Base-by-base conservation (phyloP, 352 stramenopile genomes). In the Globisporangium canariense region DNA sequence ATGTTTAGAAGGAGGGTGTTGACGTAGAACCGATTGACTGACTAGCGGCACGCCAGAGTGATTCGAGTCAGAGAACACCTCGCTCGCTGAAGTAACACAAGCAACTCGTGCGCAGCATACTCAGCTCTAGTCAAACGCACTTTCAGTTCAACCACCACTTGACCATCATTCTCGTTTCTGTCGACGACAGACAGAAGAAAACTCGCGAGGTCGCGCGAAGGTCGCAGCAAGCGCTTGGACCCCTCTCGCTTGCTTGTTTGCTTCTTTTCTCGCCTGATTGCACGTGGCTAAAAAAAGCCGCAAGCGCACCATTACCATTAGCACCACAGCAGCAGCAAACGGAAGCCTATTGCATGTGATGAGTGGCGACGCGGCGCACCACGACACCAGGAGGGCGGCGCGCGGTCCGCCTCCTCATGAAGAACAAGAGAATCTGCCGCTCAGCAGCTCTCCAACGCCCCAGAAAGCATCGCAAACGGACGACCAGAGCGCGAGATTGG, bases 221-320 rank as follows among this genome's bases (percentile, higher is more conserved):
- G 57, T 63, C 45, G 57, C 41, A 11, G 13, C 22, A 55, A 45
- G 9, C 9, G 9, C 9, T 18, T 28, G 13, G 18, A 32, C 36
- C 53, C 28, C 53, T 47, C 32, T 30, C 50, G 16, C 25, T 52
- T 28, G 2, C 25, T 1, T 28, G 25, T 28, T 28, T 28, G 25
- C 25, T 28, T 28, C 22, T 32, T 30, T 9, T 28, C n/a, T 28
- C 49, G 30, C 28, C 52, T 60, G 14, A 22, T 49, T 60, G 54
- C 34, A 47, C 54, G n/a, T 47, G 54, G 54, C 54, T 60, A 47
- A 18, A 60, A 60, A 60, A 60, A 60, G 54, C 34, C 34, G 1
- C 20, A 13, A 5, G 4, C 25, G 13, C 25, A 52, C 16, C 18
- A 28, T 28, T 30, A 52, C 25, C 14, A 22, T 3, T 16, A 40